phyloP scores from a whole-genome alignment of 495 filamentous ascomycete species.

The Talaromyces borbonicus region DNA sequence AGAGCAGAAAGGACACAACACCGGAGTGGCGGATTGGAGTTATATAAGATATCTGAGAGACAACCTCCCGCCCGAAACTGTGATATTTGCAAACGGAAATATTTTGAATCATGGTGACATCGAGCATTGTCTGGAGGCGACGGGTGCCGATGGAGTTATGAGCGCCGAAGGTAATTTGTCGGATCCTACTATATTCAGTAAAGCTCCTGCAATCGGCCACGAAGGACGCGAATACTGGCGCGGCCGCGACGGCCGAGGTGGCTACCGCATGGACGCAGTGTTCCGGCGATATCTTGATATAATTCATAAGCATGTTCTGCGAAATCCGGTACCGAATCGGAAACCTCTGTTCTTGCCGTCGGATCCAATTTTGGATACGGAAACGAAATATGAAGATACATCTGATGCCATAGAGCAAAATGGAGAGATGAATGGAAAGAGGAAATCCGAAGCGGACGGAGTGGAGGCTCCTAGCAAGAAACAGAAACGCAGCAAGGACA shows the following conservation, averaged over 20 bases:
- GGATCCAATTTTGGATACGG: conserved; percentile 27
- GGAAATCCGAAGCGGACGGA: conserved; percentile 24
- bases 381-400: neutral
- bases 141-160: conserved; percentile 90
- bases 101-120: conserved; percentile 76
- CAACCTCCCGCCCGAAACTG: conserved; percentile 73
- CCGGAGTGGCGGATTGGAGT: conserved; percentile 86
- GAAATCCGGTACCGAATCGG: conserved; percentile 48
- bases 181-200: conserved; percentile 78
- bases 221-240: conserved; percentile 77
- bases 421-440: conserved; percentile 20
- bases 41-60: conserved; percentile 74
- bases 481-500: conserved; percentile 44
- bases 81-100: conserved; percentile 96
- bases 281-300: conserved; percentile 85
- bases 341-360: conserved; percentile 66
- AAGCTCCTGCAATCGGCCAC: conserved; percentile 49
- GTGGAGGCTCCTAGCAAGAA: conserved; percentile 49
- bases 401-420: conserved; percentile 21
- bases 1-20: conserved; percentile 95
- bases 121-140: conserved; percentile 67
- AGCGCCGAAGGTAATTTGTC: conserved; percentile 88
- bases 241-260: conserved; percentile 68
- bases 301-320: conserved; percentile 64
- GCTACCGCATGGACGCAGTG: conserved; percentile 82